These are phyloP conservation scores for Meredithiella fracta DNA, from an alignment of 2,329 filamentous ascomycete species.

Conservation along the genomic window DNA sequence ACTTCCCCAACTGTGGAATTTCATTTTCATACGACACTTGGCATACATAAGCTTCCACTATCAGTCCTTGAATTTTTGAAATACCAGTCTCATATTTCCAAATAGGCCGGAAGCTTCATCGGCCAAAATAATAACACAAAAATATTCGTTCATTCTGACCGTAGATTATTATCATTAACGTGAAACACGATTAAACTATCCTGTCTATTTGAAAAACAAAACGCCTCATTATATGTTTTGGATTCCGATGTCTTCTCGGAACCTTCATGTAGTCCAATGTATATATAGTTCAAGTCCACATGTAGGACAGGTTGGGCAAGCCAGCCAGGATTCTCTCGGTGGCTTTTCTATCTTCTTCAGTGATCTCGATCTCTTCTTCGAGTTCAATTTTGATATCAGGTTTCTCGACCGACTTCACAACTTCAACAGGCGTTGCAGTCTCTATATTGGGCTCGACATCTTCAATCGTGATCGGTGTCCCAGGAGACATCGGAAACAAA, in stretches of 20 bases:
- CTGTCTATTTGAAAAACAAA: neutral
- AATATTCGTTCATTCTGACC: neutral
- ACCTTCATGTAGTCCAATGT: neutral
- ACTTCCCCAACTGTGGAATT: too few species aligned
- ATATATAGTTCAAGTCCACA: slow-evolving; percentile 3
- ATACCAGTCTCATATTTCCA: too few species aligned
- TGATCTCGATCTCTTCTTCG: neutral
- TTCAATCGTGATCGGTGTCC: neutral
- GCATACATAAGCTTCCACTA: too few species aligned
- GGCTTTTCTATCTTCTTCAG: neutral
- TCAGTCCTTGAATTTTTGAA: too few species aligned
- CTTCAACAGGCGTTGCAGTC: neutral
- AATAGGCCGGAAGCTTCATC: too few species aligned
- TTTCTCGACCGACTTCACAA: neutral
- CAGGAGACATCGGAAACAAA: neutral
- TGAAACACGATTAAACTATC: neutral
- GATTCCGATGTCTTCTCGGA: neutral
- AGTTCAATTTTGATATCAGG: neutral
- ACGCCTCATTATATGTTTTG: neutral
- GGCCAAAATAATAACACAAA: too few species aligned
- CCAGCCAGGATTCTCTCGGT: neutral
- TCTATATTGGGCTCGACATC: neutral
- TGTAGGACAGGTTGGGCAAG: slow-evolving; percentile 9
- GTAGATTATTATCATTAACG: neutral
- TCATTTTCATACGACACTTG: too few species aligned